Conservation (phyloP, 805 yeast genomes). For the Suhomyces prunicola region DNA sequence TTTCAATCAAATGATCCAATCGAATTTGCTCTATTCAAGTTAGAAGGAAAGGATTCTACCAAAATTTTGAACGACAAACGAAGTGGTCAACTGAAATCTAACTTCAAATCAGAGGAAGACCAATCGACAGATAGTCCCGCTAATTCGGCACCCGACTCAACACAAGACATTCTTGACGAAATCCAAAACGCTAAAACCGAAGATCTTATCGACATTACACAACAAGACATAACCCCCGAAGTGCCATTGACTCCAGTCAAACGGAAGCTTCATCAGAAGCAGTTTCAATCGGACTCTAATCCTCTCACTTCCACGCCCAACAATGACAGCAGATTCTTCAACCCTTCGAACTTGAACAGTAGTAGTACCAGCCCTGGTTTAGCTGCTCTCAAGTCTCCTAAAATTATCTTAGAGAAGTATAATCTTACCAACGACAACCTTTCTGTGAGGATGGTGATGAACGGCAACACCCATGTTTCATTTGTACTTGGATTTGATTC, state of each 20-base stretch:
- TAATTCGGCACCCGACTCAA: conserved; percentile 5
- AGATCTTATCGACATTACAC: conserved; percentile 28
- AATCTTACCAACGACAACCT: conserved; percentile 25
- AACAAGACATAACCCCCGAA: conserved; percentile 15
- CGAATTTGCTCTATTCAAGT: conserved; percentile 66
- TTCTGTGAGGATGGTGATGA: conserved; percentile 40
- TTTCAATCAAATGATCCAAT: conserved; percentile 65
- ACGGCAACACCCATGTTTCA: conserved; percentile 64
- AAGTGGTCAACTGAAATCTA: background rate
- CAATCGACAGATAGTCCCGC: background rate
- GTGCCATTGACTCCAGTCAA: conserved; percentile 32
- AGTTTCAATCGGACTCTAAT: background rate
- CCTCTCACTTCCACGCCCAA: conserved; percentile 14
- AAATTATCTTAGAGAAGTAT: conserved; percentile 35
- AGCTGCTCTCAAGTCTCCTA: conserved; percentile 20
- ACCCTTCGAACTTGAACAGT: conserved; percentile 1
- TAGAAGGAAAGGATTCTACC: conserved; percentile 59
- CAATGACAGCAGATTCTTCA: conserved; percentile 6
- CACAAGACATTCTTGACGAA: conserved; percentile 37
- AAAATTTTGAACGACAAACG: background rate
- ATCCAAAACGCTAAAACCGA: conserved; percentile 40
- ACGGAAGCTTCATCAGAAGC: conserved; percentile 3
- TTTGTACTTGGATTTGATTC: conserved; percentile 76
- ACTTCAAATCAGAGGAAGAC: background rate
- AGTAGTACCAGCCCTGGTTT: conserved; percentile 3